Evolutionary conservation across 1,139 yeast species (phyloP), one percentile per base, ranked within the genome.

Genomic region (Ogataea hybrid): DNA sequence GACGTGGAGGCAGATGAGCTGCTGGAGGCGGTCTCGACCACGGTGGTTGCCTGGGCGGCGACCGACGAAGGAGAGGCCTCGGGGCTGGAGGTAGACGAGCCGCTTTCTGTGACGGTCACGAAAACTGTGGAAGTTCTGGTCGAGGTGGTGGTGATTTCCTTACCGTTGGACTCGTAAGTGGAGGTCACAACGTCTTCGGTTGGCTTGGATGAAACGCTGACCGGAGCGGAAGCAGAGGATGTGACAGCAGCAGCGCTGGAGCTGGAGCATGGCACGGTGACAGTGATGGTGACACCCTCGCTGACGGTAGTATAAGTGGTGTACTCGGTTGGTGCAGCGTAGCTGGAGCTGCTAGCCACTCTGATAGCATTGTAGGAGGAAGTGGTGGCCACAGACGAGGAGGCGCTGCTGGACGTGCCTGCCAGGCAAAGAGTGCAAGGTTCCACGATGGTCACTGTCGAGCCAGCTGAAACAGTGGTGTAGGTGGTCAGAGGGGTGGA

Each of bases 41-140:
- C 27, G 6, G 35, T 30, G 16, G 31, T 9, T 16, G 38, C 32
- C 18, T 49, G 14, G 29, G 48, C 16, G n/a, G 47, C 41, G 10
- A 47, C 18, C 14, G 39, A 21, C 15, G 44, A 36, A 6, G 42
- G 17, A n/a, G 47, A 33, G 12, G 27, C 27, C 27, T 23, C 27
- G 11, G 27, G 27, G 2, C 27, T 23, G n/a, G 27, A 23, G 27
- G 27, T 11, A 11, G 31, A 15, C 31, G 50, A 28, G 6, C 33
- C n/a, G 7, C 42, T 32, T 28, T 33, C 39, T 10, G 44, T 35
- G 23, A 53, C 16, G 9, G 63, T 60, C 29, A 56, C 37, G 39
- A 41, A 52, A 23, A 57, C 30, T 12, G 61, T 59, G 5, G 61
- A 52, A 3, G 64, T 60, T 10, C 49, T 32, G 14, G 63, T 60